Conservation (phyloP, 1,139 yeast genomes). For the Scheffersomyces stambukii region DNA sequence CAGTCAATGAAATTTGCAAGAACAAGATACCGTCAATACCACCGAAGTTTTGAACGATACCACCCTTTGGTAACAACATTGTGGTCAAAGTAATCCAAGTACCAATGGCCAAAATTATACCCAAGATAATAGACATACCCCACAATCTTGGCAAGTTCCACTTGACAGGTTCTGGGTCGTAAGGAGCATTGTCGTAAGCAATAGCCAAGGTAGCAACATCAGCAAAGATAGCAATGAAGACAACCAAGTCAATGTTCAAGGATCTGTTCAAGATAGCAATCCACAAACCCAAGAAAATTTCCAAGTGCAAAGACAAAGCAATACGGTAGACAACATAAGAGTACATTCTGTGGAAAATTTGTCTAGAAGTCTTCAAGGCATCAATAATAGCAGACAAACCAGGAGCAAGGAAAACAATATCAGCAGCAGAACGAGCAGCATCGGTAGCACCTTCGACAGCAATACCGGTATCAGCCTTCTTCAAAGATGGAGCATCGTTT, state of each 20-base stretch:
- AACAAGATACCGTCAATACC: conserved; percentile 86
- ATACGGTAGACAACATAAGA: conserved; percentile 95
- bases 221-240: conserved; percentile 91
- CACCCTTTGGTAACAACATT: conserved; percentile 72
- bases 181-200: conserved; percentile 98
- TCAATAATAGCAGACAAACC: conserved; percentile 94
- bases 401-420: conserved; percentile 93
- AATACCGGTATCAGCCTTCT: conserved; percentile 96
- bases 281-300: conserved; percentile 89
- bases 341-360: conserved; percentile 98
- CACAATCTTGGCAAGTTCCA: conserved; percentile 98
- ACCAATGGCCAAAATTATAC: conserved; percentile 79
- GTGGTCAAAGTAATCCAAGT: conserved; percentile 91
- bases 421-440: conserved; percentile 96
- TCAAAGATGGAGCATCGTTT: conserved; percentile 93
- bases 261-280: conserved; percentile 86
- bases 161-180: conserved; percentile 93
- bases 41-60: conserved; percentile 93
- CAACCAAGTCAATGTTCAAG: conserved; percentile 81
- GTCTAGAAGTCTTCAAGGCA: conserved; percentile 91
- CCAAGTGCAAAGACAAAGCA: conserved; percentile 89
- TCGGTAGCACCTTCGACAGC: conserved; percentile 97
- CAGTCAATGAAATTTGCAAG: conserved; percentile 89
- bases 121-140: conserved; percentile 91
- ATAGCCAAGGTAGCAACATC: conserved; percentile 94